These are phyloP conservation scores for Pyrenopolyporus hunteri DNA, from an alignment of 495 filamentous ascomycete species.

Conservation along the genomic window DNA sequence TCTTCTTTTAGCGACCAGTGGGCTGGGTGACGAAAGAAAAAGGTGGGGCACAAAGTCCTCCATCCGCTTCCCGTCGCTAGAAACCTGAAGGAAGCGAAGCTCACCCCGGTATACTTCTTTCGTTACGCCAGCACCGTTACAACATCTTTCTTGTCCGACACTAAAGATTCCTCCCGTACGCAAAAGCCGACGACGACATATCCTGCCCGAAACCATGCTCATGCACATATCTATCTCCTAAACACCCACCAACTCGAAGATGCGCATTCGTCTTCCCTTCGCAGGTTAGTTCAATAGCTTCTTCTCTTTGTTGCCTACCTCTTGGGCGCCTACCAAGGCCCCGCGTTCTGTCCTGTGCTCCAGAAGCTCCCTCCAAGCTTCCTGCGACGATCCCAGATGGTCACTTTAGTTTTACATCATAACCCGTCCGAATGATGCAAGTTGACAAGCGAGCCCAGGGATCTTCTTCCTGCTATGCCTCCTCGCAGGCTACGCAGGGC, in stretches of 20 bases:
- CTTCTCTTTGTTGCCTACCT: conserved; percentile 3
- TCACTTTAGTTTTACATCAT: conserved; percentile 4
- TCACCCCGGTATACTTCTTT: conserved; percentile 15
- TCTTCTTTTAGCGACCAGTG: background rate
- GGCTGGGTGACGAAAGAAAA: conserved; percentile 25
- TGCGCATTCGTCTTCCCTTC: conserved; percentile 57
- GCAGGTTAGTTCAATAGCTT: conserved; percentile 59
- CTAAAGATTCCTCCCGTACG: too few species aligned
- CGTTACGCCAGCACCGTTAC: background rate
- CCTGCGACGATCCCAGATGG: conserved; percentile 4
- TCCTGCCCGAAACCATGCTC: conserved; percentile 31
- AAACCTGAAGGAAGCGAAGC: conserved; percentile 20
- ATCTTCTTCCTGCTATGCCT: conserved; percentile 79
- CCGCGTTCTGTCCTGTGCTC: background rate
- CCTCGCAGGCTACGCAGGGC: conserved; percentile 77
- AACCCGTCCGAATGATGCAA: background rate
- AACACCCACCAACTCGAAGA: conserved; percentile 26
- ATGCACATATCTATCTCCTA: conserved; percentile 27
- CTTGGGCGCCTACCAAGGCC: too few species aligned
- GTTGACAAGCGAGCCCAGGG: conserved; percentile 52
- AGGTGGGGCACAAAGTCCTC: conserved; percentile 2
- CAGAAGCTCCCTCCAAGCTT: background rate
- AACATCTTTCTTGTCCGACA: background rate
- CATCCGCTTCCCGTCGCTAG: conserved; percentile 4
- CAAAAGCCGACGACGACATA: background rate